Percentiles rank a stretch among this genome's conserved stretches.
Evolutionary conservation across 495 filamentous ascomycete species (phyloP).

Genomic region (Rhypophila decipiens): DNA sequence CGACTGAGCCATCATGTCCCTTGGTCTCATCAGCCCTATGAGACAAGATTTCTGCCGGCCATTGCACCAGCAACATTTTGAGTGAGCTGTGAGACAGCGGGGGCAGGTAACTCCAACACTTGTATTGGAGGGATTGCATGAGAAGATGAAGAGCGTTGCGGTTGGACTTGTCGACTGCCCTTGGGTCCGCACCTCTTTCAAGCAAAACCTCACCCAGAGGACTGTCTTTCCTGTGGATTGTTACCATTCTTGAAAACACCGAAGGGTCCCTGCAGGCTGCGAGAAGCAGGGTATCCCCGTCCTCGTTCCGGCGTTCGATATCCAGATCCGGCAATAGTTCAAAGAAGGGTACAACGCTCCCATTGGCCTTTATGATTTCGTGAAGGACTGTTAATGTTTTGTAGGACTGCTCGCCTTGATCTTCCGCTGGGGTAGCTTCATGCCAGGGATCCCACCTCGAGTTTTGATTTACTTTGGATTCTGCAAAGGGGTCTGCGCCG

Average conservation of each 20-base stretch:
- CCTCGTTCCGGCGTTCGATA: slow-evolving; percentile 9
- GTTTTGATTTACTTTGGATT: no score
- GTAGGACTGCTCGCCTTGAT: not conserved
- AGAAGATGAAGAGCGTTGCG: slow-evolving; percentile 14
- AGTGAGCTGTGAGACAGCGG: not conserved
- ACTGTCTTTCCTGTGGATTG: not conserved
- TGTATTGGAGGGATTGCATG: no score
- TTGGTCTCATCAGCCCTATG: slow-evolving; percentile 8
- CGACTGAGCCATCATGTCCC: no score
- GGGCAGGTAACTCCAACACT: no score
- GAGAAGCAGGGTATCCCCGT: slow-evolving; percentile 15
- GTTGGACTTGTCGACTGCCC: slow-evolving; percentile 5
- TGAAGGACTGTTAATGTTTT: slow-evolving; percentile 12
- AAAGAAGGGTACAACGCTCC: slow-evolving; percentile 9
- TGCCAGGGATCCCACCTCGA: not conserved
- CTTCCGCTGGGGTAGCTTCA: no score
- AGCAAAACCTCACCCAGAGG: slow-evolving; percentile 8
- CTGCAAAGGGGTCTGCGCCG: slow-evolving; percentile 16
- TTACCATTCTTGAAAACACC: not conserved
- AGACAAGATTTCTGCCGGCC: slow-evolving; percentile 5
- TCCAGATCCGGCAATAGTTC: slow-evolving; percentile 6
- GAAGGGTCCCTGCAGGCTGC: slow-evolving; percentile 1
- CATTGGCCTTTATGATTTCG: slow-evolving; percentile 2
- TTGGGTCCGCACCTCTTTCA: slow-evolving; percentile 6
- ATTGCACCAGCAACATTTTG: not conserved